Evolutionary conservation across 2,329 filamentous ascomycete genomes (phyloP).

Genomic region (Ceratocystiopsis minuta): DNA sequence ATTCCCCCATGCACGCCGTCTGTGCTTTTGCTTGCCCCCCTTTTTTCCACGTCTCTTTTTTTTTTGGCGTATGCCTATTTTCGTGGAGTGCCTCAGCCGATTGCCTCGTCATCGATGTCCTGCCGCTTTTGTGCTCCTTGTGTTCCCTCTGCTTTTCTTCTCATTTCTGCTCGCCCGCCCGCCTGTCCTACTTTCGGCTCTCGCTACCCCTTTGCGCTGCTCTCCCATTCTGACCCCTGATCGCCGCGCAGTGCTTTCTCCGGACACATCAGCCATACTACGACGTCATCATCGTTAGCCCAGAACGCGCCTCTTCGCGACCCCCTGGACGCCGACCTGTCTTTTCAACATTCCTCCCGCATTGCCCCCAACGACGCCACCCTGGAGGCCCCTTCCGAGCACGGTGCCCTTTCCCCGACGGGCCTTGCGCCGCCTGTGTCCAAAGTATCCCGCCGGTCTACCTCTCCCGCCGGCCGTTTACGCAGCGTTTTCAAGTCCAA

Average conservation of each 20-base stretch:
- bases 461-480: constrained; percentile 54
- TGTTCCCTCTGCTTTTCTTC: no score
- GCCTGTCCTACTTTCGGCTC: no score
- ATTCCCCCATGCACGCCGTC: no score
- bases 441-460: constrained; percentile 33
- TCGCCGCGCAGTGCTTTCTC: constrained; percentile 17
- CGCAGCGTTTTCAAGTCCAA: constrained; percentile 51
- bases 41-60: no score
- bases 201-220: no score
- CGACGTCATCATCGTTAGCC: constrained; percentile 49
- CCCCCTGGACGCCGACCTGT: background rate
- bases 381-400: constrained; percentile 12
- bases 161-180: no score
- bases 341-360: constrained; percentile 16
- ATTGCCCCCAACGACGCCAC: constrained; percentile 17
- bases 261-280: constrained; percentile 45
- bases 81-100: no score
- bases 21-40: no score
- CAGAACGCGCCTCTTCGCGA: constrained; percentile 35
- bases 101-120: no score
- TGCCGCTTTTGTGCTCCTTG: no score
- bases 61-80: no score
- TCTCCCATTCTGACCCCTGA: background rate
- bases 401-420: constrained; percentile 6
- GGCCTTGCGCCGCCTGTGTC: constrained; percentile 24